Conservation (phyloP, 1,139 yeast species). For the Hansenula sp. region DNA sequence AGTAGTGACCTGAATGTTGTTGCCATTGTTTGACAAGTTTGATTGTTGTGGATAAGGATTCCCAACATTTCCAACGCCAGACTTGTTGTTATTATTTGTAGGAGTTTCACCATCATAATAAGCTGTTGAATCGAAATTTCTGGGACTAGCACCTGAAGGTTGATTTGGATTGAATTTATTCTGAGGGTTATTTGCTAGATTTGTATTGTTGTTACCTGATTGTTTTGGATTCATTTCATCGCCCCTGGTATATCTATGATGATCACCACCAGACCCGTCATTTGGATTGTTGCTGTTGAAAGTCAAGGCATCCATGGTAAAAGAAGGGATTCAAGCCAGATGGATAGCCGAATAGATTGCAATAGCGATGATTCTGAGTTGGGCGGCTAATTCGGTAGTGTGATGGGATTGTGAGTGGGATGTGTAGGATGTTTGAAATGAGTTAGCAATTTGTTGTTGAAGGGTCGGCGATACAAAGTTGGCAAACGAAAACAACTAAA, state of each 20-base stretch:
- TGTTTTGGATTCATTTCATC: not conserved
- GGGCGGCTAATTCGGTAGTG: no score
- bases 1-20: slow-evolving; percentile 3
- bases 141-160: slow-evolving; percentile 10
- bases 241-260: slow-evolving; percentile 3
- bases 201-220: not conserved
- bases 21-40: slow-evolving; percentile 4
- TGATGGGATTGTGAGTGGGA: no score
- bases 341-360: not conserved
- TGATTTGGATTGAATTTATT: no score
- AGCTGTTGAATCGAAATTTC: slow-evolving; percentile 9
- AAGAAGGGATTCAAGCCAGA: not conserved
- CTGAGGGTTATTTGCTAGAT: not conserved
- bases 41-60: not conserved
- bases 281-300: slow-evolving; percentile 9
- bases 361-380: no score
- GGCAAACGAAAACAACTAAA: no score
- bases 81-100: not conserved
- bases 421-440: no score
- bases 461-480: no score
- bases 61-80: not conserved
- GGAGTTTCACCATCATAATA: not conserved
- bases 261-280: slow-evolving; percentile 3
- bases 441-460: no score
- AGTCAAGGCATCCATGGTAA: slow-evolving; percentile 15